phyloP scores from a whole-genome alignment of 805 yeast species.

The Wickerhamomyces ciferrii region DNA sequence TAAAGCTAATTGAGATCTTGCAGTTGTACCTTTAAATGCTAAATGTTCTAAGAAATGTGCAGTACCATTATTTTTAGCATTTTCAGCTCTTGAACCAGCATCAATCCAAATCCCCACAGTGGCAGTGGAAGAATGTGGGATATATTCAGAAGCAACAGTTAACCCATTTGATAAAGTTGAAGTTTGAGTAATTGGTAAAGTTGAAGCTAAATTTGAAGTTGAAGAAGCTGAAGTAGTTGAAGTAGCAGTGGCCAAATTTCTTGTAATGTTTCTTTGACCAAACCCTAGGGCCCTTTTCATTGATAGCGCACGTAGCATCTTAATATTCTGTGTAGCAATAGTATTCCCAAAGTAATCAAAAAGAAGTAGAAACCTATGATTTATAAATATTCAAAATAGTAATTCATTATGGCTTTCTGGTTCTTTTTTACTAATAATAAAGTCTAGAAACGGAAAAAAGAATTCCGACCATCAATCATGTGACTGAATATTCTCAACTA shows the following conservation, averaged over 20 bases:
- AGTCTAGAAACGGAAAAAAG: background rate
- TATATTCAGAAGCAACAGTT: constrained; percentile 86
- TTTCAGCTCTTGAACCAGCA: constrained; percentile 97
- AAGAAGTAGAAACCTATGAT: too few relatives aligned
- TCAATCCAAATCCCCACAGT: constrained; percentile 98
- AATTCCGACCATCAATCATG: background rate
- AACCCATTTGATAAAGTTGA: constrained; percentile 85
- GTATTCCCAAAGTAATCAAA: background rate
- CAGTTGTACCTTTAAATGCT: constrained; percentile 90
- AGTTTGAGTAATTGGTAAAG: constrained; percentile 47
- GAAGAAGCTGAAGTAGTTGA: constrained; percentile 4
- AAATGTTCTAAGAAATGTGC: constrained; percentile 97
- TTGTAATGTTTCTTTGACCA: background rate
- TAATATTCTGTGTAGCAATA: too few relatives aligned
- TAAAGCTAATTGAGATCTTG: constrained; percentile 72
- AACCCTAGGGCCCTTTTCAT: background rate
- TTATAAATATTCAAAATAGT: background rate
- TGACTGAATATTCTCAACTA: background rate
- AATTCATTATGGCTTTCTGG: background rate
- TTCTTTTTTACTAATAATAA: background rate
- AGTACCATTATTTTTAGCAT: constrained; percentile 78
- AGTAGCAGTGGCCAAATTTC: constrained; percentile 3
- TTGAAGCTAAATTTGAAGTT: too few relatives aligned
- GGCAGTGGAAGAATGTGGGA: constrained; percentile 88
- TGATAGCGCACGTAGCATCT: background rate